Evolutionary conservation across 2,329 filamentous ascomycete species (phyloP), one percentile per base, ranked within the genome.

Genomic region (Aspergillus transmontanensis): DNA sequence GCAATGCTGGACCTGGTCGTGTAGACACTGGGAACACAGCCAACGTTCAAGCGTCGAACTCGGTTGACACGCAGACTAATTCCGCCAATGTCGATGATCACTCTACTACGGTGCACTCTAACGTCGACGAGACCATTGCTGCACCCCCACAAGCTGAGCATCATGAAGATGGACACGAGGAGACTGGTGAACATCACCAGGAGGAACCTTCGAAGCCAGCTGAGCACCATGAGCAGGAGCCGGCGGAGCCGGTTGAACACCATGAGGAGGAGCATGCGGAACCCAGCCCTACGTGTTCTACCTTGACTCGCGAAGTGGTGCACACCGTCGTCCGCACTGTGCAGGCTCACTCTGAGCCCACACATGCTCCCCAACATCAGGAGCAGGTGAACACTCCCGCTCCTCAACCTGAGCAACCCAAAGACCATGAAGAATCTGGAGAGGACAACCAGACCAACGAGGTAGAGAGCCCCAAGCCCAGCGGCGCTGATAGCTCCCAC

Each of bases 261-360:
- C 12, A n/a, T 10, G 5, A 16, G 26, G 46, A 48, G 62, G 0
- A 32, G n/a, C 43, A 21, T 11, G 21, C 11, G 14, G 28, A 36
- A n/a, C 51, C 51, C 4, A 19, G 4, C 14, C 30, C 48, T 9
- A 55, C 68, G 23, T 73, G 71, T 51, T 46, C 61, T 6, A 66
- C 69, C 3, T n/a, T 66, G 56, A 57, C 62, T 1, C 66, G 69
- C 14, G 64, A 75, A 53, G 65, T 75, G 21, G 70, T 74, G 6
- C 71, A 61, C 50, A 75, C 73, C 0, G 66, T 75, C 23, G 75
- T 66, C 2, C 43, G 67, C 50, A 71, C 67, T 21, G 59, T 66
- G 19, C 61, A 61, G 4, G 12, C 3, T 6, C 16, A 50, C 28
- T 39, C 39, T 34, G 11, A 59, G 12, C 34, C 48, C 4, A 53